phyloP scores from a whole-genome alignment of 1,284 basidiomycete species.

The Sporisorium sorghi region DNA sequence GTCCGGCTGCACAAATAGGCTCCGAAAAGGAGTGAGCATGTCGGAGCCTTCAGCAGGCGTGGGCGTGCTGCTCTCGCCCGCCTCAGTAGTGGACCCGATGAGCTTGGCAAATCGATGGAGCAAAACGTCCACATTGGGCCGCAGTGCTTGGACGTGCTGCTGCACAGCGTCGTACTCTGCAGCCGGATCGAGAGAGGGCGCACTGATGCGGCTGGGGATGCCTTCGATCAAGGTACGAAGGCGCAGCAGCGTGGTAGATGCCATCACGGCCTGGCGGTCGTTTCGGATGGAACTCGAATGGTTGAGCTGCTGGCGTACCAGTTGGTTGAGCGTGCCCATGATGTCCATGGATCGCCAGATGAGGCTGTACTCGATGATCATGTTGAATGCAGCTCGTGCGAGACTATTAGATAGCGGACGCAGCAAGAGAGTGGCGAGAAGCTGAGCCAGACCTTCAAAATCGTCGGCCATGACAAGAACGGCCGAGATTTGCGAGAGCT shows the following conservation, averaged over 20 bases:
- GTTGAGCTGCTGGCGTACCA: constrained; percentile 51
- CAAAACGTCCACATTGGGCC: constrained; percentile 33
- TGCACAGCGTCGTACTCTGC: constrained; percentile 26
- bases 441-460: constrained; percentile 43
- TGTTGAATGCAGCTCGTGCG: constrained; percentile 39
- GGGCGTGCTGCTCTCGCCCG: constrained; percentile 1
- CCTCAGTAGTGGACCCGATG: not conserved
- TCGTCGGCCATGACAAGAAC: constrained; percentile 37
- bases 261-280: constrained; percentile 47
- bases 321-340: constrained; percentile 47
- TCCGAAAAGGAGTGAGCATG: constrained; percentile 33
- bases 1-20: constrained; percentile 36
- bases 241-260: constrained; percentile 42
- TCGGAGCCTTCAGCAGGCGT: constrained; percentile 30
- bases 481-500: constrained; percentile 35
- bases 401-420: constrained; percentile 37
- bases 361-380: constrained; percentile 42
- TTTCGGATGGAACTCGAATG: constrained; percentile 46
- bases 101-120: constrained; percentile 27
- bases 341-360: constrained; percentile 50
- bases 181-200: constrained; percentile 5
- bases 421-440: constrained; percentile 34
- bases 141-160: constrained; percentile 27
- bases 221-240: constrained; percentile 46
- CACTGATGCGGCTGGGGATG: constrained; percentile 25